These are phyloP conservation scores for Starmerella powellii DNA, from an alignment of 805 yeast species.

Conservation along the genomic window DNA sequence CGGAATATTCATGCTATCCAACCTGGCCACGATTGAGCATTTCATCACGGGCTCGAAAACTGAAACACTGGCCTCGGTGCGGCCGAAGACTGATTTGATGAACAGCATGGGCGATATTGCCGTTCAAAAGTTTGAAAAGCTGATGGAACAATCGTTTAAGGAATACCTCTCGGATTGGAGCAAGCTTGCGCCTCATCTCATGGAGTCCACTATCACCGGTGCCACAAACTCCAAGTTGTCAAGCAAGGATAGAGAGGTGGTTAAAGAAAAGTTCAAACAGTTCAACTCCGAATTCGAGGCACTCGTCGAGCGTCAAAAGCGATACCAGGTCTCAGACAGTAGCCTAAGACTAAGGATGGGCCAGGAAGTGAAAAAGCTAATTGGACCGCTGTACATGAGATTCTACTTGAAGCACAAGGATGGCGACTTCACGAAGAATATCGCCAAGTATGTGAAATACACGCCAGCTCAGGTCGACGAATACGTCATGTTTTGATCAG, in stretches of 20 bases:
- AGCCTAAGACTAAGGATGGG: conserved; percentile 50
- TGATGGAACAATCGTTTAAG: conserved; percentile 40
- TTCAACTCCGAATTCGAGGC: conserved; percentile 79
- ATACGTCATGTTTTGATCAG: conserved; percentile 8
- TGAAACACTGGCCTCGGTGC: conserved; percentile 9
- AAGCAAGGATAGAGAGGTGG: conserved; percentile 59
- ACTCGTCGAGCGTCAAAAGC: conserved; percentile 52
- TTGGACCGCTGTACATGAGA: conserved; percentile 73
- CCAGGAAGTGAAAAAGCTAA: conserved; percentile 53
- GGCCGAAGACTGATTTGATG: conserved; percentile 35
- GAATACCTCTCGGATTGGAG: conserved; percentile 66
- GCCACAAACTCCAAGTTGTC: conserved; percentile 31
- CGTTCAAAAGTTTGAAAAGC: conserved; percentile 41
- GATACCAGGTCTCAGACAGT: conserved; percentile 54
- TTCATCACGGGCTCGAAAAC: conserved; percentile 15
- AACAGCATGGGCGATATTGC: conserved; percentile 17
- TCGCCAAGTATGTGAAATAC: conserved; percentile 58
- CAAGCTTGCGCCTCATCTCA: conserved; percentile 56
- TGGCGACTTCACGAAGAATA: conserved; percentile 61
- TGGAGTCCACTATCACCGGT: conserved; percentile 62
- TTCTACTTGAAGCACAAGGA: conserved; percentile 64
- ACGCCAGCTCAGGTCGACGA: conserved; percentile 33
- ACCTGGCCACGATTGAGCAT: conserved; percentile 20
- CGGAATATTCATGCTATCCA: conserved; percentile 35
- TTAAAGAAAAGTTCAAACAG: conserved; percentile 71